Evolutionary conservation across 352 stramenopile species (phyloP), one percentile per base, ranked within the genome.

Genomic region (Globisporangium viniferum): DNA sequence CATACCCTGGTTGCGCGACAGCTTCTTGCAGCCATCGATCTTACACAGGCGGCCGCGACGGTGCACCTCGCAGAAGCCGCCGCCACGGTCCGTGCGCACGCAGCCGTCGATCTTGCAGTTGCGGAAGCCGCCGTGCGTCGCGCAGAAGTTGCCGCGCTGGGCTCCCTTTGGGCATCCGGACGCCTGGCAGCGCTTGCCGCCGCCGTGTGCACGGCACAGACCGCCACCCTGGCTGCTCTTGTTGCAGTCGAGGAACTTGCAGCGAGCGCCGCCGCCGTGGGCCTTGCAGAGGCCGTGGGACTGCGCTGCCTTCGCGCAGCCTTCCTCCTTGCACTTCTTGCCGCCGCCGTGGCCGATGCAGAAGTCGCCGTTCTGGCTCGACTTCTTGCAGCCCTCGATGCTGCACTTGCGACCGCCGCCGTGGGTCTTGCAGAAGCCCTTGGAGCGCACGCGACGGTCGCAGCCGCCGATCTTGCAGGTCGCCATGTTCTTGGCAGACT

Each of bases 51-150:
- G 84, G 27, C 85, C 86, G 57, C 86, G 84, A 51, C 88, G 86
- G 75, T 95, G 88, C 49, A 94, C 88, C 68, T 95, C 86, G 62
- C 88, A 95, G 72, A 91, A 95, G 55, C 88, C 88, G 51, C 88
- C 88, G 27, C 88, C 88, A 41, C 88, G 84, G 67, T 95, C 88
- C 24, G 86, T 94, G 64, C 86, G 86, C 15, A 93, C 82, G 58
- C 88, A 95, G 64, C 76, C 83, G 48, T 93, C 85, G 71, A 92
- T 89, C 73, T 92, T 91, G 73, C 88, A 95, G 74, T 93, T 94
- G 73, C 88, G 86, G 71, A 93, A 94, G 51, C 88, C 88, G 36
- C 88, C 88, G 72, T 95, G 88, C 0, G 83, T 94, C 1, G 88
- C 86, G 59, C 88, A 94, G 39, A 93, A 95, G 72, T 95, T 93